Percentiles rank a stretch among this genome's conserved stretches.
Conservation (phyloP, 805 yeast species). For the Metschnikowia lachancei region DNA sequence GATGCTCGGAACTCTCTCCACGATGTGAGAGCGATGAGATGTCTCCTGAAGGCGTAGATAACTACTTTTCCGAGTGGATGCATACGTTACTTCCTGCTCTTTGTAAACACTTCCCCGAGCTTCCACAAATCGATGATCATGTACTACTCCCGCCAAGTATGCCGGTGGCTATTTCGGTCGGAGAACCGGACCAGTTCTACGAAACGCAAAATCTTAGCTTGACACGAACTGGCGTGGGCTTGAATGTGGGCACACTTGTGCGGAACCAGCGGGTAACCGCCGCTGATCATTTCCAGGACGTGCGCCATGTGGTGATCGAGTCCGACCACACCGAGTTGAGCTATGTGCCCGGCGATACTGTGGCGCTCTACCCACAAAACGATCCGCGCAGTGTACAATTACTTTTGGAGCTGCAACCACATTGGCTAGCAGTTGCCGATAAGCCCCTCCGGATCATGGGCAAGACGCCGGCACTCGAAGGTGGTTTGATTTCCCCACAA, state of each 20-base stretch:
- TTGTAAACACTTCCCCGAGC: conserved; percentile 22
- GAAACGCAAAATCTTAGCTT: conserved; percentile 7
- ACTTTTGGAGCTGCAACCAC: conserved; percentile 62
- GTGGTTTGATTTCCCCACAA: conserved; percentile 53
- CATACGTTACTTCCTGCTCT: conserved; percentile 38
- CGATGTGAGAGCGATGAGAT: conserved; percentile 91
- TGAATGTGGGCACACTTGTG: conserved; percentile 45
- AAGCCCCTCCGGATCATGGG: conserved; percentile 43
- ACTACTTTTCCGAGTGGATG: conserved; percentile 76
- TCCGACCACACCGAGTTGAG: conserved; percentile 25
- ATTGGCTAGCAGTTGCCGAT: conserved; percentile 74
- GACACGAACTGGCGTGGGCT: conserved; percentile 9
- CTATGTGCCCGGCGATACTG: conserved; percentile 78
- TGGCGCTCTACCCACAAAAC: conserved; percentile 74
- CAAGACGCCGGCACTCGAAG: conserved; percentile 43
- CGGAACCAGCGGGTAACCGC: conserved; percentile 63
- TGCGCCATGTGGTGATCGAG: conserved; percentile 56
- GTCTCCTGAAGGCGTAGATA: conserved; percentile 75
- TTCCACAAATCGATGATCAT: conserved; percentile 24
- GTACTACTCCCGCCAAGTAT: conserved; percentile 30
- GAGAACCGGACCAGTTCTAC: neutral
- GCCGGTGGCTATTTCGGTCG: conserved; percentile 16
- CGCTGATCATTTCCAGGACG: conserved; percentile 84
- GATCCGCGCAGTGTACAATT: conserved; percentile 58
- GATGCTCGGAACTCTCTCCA: conserved; percentile 67